Conservation (phyloP, 306 rosid species). For the Rubus idaeus region DNA sequence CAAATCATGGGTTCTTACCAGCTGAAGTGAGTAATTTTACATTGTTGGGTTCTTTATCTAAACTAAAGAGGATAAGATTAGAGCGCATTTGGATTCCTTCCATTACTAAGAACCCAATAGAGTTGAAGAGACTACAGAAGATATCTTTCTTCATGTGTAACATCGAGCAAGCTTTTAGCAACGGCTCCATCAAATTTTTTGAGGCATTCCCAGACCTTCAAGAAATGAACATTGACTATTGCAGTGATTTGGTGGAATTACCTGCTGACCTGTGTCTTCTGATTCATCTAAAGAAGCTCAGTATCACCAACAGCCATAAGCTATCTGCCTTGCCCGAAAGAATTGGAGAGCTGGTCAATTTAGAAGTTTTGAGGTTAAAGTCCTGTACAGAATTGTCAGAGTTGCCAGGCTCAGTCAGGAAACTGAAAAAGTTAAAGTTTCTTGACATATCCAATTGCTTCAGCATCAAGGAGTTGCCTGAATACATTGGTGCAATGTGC, state of each 20-base stretch:
- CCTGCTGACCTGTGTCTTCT: conserved; percentile 36
- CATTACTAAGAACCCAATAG: conserved; percentile 13
- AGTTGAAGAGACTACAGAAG: conserved; percentile 42
- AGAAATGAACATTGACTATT: background rate
- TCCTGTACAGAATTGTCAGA: conserved; percentile 40
- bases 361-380: conserved; percentile 52
- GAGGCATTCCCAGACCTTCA: background rate
- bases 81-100: conserved; percentile 45
- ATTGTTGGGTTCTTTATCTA: conserved; percentile 27
- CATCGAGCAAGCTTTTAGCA: conserved; percentile 9
- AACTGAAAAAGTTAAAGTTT: conserved; percentile 29
- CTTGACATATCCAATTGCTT: conserved; percentile 61
- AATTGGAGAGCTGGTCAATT: conserved; percentile 38
- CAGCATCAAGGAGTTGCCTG: conserved; percentile 45
- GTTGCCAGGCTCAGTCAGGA: conserved; percentile 44
- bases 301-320: conserved; percentile 57
- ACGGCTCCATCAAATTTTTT: background rate
- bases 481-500: conserved; percentile 38
- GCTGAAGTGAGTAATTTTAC: conserved; percentile 42
- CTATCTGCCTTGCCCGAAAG: conserved; percentile 44
- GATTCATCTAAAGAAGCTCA: conserved; percentile 40
- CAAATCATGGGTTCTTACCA: conserved; percentile 37
- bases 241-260: conserved; percentile 6
- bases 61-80: conserved; percentile 44
- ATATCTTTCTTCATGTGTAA: conserved; percentile 58